phyloP scores from a whole-genome alignment of 164 flowering plant species.

The Nymphaea thermarum region DNA sequence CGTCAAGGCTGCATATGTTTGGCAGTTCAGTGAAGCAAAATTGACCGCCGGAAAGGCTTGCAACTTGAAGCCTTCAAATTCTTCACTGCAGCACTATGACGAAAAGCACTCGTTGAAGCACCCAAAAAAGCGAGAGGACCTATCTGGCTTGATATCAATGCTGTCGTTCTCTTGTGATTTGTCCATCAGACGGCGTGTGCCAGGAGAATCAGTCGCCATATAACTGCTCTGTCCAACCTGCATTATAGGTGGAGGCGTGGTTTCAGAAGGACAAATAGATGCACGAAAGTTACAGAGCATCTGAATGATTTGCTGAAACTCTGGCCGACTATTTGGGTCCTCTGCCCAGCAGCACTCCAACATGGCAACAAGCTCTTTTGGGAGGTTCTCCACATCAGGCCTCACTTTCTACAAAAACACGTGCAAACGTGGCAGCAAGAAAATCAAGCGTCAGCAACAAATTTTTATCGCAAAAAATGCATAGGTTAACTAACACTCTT shows the following conservation, averaged over 20 bases:
- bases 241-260: slow-evolving; percentile 4
- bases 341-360: slow-evolving; percentile 55
- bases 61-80: no score
- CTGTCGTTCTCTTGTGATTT: slow-evolving; percentile 6
- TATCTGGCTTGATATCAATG: slow-evolving; percentile 3
- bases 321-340: slow-evolving; percentile 49
- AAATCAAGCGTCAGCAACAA: no score
- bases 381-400: slow-evolving; percentile 41
- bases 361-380: slow-evolving; percentile 29
- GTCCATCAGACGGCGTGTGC: slow-evolving; percentile 13
- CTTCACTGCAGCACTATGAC: neutral
- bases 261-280: slow-evolving; percentile 5
- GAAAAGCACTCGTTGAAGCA: slow-evolving; percentile 16
- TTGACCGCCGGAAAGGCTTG: no score
- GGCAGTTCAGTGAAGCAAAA: no score
- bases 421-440: neutral
- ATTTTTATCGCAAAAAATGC: no score
- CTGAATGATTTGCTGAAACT: slow-evolving; percentile 31
- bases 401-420: slow-evolving; percentile 33
- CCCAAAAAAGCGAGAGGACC: slow-evolving; percentile 4
- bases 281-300: slow-evolving; percentile 14
- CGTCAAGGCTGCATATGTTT: no score
- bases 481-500: no score
- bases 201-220: slow-evolving; percentile 11
- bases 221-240: slow-evolving; percentile 4